phyloP scores from a whole-genome alignment of 176 grass and related monocot genomes.

The Oryza australiensis region DNA sequence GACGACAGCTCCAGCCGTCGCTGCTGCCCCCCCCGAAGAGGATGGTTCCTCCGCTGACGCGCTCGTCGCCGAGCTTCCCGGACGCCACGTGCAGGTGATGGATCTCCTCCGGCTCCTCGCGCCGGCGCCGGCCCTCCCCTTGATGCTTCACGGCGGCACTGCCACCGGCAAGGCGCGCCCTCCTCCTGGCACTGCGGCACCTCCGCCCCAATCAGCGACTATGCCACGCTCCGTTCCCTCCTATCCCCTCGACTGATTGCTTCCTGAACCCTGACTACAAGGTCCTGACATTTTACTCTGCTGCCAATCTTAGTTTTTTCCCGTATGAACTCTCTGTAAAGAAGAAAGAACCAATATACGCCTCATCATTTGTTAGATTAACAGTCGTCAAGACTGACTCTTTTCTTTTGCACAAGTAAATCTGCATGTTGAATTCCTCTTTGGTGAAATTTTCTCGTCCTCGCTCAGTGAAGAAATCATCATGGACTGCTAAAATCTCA shows the following conservation, averaged over 20 bases:
- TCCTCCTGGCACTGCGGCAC: constrained; percentile 61
- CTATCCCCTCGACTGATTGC: constrained; percentile 34
- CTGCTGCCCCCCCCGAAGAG: background rate
- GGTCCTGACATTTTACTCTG: constrained; percentile 12
- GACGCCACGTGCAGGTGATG: constrained; percentile 54
- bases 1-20: background rate
- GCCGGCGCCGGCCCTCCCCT: constrained; percentile 55
- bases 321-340: background rate
- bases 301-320: constrained; percentile 16
- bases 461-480: constrained; percentile 19
- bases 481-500: constrained; percentile 22
- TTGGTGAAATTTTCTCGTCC: background rate
- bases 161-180: constrained; percentile 70
- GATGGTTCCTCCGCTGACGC: background rate
- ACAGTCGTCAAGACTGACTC: background rate
- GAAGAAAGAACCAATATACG: background rate
- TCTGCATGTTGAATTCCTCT: constrained; percentile 16
- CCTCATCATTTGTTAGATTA: background rate
- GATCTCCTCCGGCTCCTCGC: constrained; percentile 71
- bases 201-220: constrained; percentile 50
- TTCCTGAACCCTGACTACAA: constrained; percentile 4
- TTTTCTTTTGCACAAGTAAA: constrained; percentile 24
- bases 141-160: constrained; percentile 63
- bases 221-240: constrained; percentile 66
- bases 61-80: constrained; percentile 42